Conservation (phyloP, 108 stramenopile species). For the Skeletonema marinoi region DNA sequence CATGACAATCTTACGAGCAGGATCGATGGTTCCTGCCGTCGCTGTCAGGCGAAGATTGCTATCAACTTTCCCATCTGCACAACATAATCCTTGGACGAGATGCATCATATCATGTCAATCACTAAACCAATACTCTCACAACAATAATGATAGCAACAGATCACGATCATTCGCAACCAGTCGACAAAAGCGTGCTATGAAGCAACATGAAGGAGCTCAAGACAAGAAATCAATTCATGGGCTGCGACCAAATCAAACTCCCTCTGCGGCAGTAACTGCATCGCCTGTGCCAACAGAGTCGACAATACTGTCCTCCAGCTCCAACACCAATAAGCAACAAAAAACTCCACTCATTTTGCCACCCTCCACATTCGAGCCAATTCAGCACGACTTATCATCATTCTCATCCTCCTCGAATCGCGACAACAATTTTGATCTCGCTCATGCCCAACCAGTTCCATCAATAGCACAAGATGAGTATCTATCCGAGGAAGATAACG, state of each 20-base stretch:
- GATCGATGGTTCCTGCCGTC: neutral
- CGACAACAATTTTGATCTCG: conserved; percentile 13
- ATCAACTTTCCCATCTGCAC: neutral
- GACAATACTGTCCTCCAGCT: neutral
- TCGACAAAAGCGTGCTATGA: conserved; percentile 32
- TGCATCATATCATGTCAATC: neutral
- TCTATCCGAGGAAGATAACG: conserved; percentile 17
- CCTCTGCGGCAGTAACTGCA: conserved; percentile 20
- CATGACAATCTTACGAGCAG: neutral
- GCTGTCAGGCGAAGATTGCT: neutral
- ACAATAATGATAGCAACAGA: neutral
- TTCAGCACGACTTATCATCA: neutral
- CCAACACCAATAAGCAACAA: neutral
- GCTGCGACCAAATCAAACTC: conserved; percentile 37
- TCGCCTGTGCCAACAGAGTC: neutral
- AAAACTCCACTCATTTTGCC: conserved; percentile 14
- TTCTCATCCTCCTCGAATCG: neutral
- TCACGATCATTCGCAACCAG: conserved; percentile 18
- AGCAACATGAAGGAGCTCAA: neutral
- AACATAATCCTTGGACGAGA: neutral
- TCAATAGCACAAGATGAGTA: neutral
- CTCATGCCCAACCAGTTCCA: conserved; percentile 13
- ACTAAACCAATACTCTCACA: neutral
- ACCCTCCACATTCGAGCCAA: conserved; percentile 1
- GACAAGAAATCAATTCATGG: conserved; percentile 23